A percentile compares a stretch with the other conserved stretches of the same genome.
phyloP scores from a whole-genome alignment of 2,329 filamentous ascomycete species.

The Paracoccidioides brasiliensis region DNA sequence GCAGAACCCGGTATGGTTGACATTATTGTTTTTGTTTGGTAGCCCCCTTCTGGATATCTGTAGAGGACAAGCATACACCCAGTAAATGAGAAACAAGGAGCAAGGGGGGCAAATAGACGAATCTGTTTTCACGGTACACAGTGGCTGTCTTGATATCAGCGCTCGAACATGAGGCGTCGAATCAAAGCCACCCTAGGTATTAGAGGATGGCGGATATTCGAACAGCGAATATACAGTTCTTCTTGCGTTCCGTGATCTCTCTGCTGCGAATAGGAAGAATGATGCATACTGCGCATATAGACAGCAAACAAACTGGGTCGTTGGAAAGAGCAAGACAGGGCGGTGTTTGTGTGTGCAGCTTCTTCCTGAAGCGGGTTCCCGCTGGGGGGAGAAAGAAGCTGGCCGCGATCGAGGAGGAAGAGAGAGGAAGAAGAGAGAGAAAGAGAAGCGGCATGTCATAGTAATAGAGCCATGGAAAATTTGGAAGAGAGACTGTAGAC shows the following conservation, averaged over 20 bases:
- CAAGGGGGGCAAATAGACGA: background rate
- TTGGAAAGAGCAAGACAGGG: too few species aligned
- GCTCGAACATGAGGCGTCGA: background rate
- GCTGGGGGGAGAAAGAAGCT: too few species aligned
- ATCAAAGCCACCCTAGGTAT: background rate
- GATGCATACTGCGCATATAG: background rate
- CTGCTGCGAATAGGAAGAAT: background rate
- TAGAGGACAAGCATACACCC: background rate
- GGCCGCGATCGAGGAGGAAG: too few species aligned
- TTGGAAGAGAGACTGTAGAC: too few species aligned
- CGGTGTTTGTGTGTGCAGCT: too few species aligned
- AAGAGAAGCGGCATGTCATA: too few species aligned
- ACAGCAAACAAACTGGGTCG: background rate
- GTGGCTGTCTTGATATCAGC: background rate
- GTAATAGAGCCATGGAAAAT: too few species aligned
- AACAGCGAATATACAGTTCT: background rate
- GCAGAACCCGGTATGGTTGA: background rate
- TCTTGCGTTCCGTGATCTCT: background rate
- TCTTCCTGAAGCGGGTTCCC: too few species aligned
- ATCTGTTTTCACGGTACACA: background rate
- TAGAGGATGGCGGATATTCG: background rate
- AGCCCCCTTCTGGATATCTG: background rate
- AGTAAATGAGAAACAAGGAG: background rate
- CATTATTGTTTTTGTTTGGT: background rate
- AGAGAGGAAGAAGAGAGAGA: too few species aligned